A percentile compares a stretch with the other conserved stretches of the same genome.
phyloP scores from a whole-genome alignment of 2,329 filamentous ascomycete genomes.

The Penicillium sp. region DNA sequence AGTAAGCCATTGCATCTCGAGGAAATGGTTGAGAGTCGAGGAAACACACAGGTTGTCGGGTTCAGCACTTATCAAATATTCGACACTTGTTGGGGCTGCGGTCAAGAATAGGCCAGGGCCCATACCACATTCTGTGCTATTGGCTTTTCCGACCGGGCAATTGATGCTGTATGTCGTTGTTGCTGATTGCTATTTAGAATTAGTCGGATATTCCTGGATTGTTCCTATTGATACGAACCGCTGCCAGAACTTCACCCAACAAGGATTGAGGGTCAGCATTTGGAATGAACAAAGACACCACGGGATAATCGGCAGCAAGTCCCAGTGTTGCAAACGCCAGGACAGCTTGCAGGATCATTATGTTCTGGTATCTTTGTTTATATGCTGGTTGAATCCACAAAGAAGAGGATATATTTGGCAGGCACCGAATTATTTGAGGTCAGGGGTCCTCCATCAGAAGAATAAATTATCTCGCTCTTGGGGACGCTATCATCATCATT shows the following conservation, averaged over 20 bases:
- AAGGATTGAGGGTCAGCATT: constrained; percentile 24
- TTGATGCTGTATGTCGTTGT: constrained; percentile 29
- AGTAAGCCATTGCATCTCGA: neutral
- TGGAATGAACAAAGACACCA: constrained; percentile 28
- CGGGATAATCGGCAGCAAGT: constrained; percentile 19
- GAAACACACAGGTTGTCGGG: constrained; percentile 9
- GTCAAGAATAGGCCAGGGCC: constrained; percentile 26
- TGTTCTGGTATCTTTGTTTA: neutral
- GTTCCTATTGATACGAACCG: constrained; percentile 14
- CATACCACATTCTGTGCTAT: constrained; percentile 27
- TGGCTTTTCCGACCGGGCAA: constrained; percentile 23
- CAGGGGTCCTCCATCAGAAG: neutral
- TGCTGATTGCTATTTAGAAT: constrained; percentile 17
- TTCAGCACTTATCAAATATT: constrained; percentile 11
- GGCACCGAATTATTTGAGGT: neutral
- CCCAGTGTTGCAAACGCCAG: constrained; percentile 18
- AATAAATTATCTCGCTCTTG: too few species aligned
- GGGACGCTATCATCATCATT: neutral
- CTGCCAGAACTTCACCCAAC: constrained; percentile 26
- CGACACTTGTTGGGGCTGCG: constrained; percentile 14
- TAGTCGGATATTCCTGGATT: neutral
- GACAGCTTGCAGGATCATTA: constrained; percentile 17
- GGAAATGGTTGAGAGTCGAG: neutral
- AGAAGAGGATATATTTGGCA: neutral
- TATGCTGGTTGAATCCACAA: neutral